Conservation (phyloP, 164 flowering plant species). For the Aristolochia contorta region DNA sequence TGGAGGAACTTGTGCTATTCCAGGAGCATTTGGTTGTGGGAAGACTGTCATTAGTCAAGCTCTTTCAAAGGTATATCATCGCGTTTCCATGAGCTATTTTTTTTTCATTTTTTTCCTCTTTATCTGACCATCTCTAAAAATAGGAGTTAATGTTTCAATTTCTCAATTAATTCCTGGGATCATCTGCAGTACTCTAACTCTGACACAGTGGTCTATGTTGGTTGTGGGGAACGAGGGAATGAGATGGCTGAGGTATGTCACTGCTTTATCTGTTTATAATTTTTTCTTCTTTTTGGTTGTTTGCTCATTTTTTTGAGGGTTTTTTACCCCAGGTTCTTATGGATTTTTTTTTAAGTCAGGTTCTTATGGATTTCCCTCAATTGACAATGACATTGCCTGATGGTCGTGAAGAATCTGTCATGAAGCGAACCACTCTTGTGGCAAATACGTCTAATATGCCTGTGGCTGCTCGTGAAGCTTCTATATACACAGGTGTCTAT, state of each 20-base stretch:
- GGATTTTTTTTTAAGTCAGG: constrained; percentile 99
- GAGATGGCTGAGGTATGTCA: constrained; percentile 95
- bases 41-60: constrained; percentile 99
- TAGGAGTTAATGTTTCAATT: not conserved
- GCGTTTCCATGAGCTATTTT: not conserved
- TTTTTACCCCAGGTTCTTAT: constrained; percentile 66
- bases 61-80: constrained; percentile 74
- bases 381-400: constrained; percentile 99
- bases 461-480: constrained; percentile 99
- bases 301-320: not conserved
- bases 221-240: constrained; percentile 99
- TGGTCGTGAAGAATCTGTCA: constrained; percentile 99
- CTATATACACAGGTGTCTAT: constrained; percentile 84
- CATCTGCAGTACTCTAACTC: constrained; percentile 90
- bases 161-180: not conserved
- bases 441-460: constrained; percentile 99
- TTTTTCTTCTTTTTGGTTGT: not conserved
- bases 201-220: constrained; percentile 98
- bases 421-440: constrained; percentile 99
- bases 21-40: constrained; percentile 99
- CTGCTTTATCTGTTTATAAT: constrained; percentile 1
- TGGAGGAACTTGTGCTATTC: constrained; percentile 99
- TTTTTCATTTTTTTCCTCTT: not conserved
- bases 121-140: no score
- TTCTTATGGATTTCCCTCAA: constrained; percentile 99